Evolutionary conservation across 345 rosid genomes (phyloP).

Genomic region (Heritiera littoralis): DNA sequence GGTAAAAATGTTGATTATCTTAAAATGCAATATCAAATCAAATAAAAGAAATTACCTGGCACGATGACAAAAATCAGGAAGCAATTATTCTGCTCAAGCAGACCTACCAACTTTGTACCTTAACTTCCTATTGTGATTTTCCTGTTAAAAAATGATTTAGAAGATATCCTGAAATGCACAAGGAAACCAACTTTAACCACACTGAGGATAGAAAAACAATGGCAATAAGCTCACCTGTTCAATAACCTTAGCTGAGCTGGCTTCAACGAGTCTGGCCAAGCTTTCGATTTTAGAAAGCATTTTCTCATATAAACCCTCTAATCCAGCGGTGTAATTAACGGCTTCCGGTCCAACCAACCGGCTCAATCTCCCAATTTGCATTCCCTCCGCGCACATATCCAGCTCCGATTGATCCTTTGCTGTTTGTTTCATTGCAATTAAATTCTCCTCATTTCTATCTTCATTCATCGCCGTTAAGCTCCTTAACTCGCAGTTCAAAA

Average conservation of each 20-base stretch:
- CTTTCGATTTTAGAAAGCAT: slow-evolving; percentile 63
- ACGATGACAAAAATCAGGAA: not conserved
- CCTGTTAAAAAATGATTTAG: slow-evolving; percentile 38
- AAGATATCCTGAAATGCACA: slow-evolving; percentile 10
- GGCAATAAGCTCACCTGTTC: slow-evolving; percentile 50
- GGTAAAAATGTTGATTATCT: not conserved
- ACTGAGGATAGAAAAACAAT: not conserved
- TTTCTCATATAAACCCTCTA: slow-evolving; percentile 79
- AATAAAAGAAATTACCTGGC: slow-evolving; percentile 17
- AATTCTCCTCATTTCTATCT: slow-evolving; percentile 45
- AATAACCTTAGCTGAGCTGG: slow-evolving; percentile 56
- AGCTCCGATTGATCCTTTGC: slow-evolving; percentile 52
- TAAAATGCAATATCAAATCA: not conserved
- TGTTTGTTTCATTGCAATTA: slow-evolving; percentile 41
- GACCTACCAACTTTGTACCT: slow-evolving; percentile 52
- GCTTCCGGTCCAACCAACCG: slow-evolving; percentile 72
- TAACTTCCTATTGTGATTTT: slow-evolving; percentile 62
- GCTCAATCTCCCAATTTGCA: slow-evolving; percentile 48
- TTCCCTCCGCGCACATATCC: slow-evolving; percentile 58
- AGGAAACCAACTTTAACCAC: not conserved
- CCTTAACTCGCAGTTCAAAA: slow-evolving; percentile 51
- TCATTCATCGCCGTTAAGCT: slow-evolving; percentile 56
- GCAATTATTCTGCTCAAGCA: slow-evolving; percentile 33
- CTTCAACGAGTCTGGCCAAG: slow-evolving; percentile 74
- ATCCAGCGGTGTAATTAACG: slow-evolving; percentile 43